A percentile compares a stretch with the other conserved stretches of the same genome.
Conservation (phyloP, 805 yeast genomes). For the Teunomyces funiuensis region DNA sequence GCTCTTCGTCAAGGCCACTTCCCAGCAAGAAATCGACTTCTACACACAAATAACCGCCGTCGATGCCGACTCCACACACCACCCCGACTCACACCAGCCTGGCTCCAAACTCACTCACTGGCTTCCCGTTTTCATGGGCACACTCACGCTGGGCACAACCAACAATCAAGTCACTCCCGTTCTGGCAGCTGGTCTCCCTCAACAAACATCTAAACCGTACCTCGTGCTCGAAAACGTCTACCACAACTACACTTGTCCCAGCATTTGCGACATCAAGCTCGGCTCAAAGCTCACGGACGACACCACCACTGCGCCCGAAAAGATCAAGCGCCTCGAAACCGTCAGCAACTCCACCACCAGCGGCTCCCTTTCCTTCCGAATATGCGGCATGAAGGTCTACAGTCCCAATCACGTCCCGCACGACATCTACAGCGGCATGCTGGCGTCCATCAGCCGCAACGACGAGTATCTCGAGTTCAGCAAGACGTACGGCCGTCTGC, state of each 20-base stretch:
- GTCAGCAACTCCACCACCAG: slow-evolving; percentile 79
- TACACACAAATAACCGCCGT: slow-evolving; percentile 39
- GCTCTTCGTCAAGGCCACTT: slow-evolving; percentile 70
- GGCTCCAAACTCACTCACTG: slow-evolving; percentile 47
- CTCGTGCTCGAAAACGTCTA: slow-evolving; percentile 73
- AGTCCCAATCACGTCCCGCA: slow-evolving; percentile 9
- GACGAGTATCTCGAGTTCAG: slow-evolving; percentile 53
- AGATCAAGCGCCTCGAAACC: slow-evolving; percentile 54
- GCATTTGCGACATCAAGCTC: slow-evolving; percentile 79
- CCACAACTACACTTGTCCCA: slow-evolving; percentile 61
- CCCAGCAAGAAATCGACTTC: slow-evolving; percentile 69
- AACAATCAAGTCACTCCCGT: slow-evolving; percentile 13
- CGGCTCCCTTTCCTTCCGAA: slow-evolving; percentile 70
- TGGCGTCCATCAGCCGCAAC: slow-evolving; percentile 14
- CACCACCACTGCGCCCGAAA: slow-evolving; percentile 51
- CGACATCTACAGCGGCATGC: slow-evolving; percentile 2
- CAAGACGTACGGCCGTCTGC: slow-evolving; percentile 69
- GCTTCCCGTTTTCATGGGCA: slow-evolving; percentile 68
- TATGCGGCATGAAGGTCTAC: slow-evolving; percentile 83
- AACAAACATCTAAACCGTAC: slow-evolving; percentile 25
- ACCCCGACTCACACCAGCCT: slow-evolving; percentile 5
- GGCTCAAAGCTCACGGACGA: slow-evolving; percentile 74
- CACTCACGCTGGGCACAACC: slow-evolving; percentile 51
- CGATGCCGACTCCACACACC: not conserved
- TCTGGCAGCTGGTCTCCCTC: not conserved